A percentile compares a stretch with the other conserved stretches of the same genome.
Evolutionary conservation across 345 rosid genomes (phyloP).

Genomic region (Euphorbia peplus): DNA sequence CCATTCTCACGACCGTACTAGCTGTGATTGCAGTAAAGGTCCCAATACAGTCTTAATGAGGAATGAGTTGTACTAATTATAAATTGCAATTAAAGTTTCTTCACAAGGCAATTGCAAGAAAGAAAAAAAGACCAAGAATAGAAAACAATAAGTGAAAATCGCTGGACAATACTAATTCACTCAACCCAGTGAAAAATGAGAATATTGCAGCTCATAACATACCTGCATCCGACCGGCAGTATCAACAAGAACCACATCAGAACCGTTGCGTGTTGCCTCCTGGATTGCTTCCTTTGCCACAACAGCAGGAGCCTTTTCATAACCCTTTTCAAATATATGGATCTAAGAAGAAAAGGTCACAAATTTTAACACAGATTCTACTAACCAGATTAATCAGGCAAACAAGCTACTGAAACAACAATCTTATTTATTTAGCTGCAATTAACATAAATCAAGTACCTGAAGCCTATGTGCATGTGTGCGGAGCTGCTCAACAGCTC

Average conservation of each 20-base stretch:
- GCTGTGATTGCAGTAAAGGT: neutral
- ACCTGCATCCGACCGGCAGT: constrained; percentile 99
- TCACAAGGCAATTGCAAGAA: neutral
- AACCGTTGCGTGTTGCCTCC: constrained; percentile 77
- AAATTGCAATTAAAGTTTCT: neutral
- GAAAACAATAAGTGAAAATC: neutral
- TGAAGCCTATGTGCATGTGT: constrained; percentile 97
- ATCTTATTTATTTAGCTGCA: neutral
- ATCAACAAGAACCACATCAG: constrained; percentile 97
- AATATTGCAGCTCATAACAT: neutral
- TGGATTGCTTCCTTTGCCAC: constrained; percentile 99
- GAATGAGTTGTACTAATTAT: neutral
- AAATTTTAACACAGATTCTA: constrained; percentile 8
- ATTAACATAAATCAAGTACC: constrained; percentile 38
- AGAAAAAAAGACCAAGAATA: no score
- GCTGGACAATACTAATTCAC: neutral
- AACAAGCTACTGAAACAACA: neutral
- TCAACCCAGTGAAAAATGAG: neutral
- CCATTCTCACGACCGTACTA: neutral
- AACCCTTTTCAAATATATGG: constrained; percentile 97
- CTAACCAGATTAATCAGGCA: neutral
- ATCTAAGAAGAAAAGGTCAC: constrained; percentile 42
- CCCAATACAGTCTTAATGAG: neutral
- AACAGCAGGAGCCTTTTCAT: constrained; percentile 93
- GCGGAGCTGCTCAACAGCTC: constrained; percentile 96